Evolutionary conservation across 192 early-diverging fungal species (phyloP), one percentile per base, ranked within the genome.

Genomic region (Spinellus fusiger): DNA sequence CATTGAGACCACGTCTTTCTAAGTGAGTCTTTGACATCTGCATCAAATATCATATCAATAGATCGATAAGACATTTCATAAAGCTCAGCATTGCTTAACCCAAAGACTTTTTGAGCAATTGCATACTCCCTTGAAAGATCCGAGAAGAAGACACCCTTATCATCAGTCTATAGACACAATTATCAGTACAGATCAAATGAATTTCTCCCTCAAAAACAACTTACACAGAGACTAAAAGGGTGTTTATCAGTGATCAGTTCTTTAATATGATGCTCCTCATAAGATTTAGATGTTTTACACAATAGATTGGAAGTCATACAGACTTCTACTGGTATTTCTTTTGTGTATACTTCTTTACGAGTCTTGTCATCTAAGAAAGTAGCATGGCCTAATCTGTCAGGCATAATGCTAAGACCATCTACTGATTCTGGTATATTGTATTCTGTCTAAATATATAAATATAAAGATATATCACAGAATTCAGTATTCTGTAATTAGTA

Each of bases 291-390:
- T 0, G 84, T 84, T 52, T 80, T 77, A 47, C 80, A 70, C 2
- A 84, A 44, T 5, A 87, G 60, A 51, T 87, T 87, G 13, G 84
- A 83, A 16, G 85, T 86, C 71, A 86, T 73, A 57, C 85, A 87
- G 2, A 83, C 65, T 61, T 87, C 85, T 16, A 87, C 61, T 8
- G 82, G 77, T 26, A 83, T 75, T 23, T 65, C 31, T 6, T 65
- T 35, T 20, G 64, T 22, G 40, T 61, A 65, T 10, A 82, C 64
- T 13, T 32, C 59, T 16, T 58, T 38, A 20, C 70, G 54, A 5
- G 52, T 62, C 5, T 54, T 62, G 4, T 67, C 57, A 47, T 69
- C 67, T 12, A 87, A 53, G 33, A 69, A 59, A 5, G 82, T 87
- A 22, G 73, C 79, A 61, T 87, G 85, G 0, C 84, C 85, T 12